These are phyloP conservation scores for Debaryomyces tyrocola DNA, from an alignment of 805 yeast genomes.

Conservation along the genomic window DNA sequence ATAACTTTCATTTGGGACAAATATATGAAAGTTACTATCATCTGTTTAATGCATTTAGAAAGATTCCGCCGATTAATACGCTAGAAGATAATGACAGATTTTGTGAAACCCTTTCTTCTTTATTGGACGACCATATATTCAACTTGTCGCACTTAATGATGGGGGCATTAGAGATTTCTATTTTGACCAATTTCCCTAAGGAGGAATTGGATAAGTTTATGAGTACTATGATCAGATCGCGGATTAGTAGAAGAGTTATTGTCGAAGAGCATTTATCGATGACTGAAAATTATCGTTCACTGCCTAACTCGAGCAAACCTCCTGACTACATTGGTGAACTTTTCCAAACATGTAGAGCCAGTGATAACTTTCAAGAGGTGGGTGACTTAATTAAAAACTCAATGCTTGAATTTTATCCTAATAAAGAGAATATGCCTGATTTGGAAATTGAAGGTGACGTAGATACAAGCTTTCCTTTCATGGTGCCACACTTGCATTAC, in stretches of 20 bases:
- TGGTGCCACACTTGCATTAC: conserved; percentile 84
- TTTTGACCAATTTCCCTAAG: conserved; percentile 57
- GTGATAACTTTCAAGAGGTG: conserved; percentile 60
- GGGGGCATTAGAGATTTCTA: conserved; percentile 86
- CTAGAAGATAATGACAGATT: conserved; percentile 75
- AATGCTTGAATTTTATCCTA: conserved; percentile 54
- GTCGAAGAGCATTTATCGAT: conserved; percentile 89
- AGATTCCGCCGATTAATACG: conserved; percentile 63
- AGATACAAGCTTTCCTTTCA: conserved; percentile 71
- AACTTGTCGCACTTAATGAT: conserved; percentile 86
- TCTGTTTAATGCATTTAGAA: conserved; percentile 83
- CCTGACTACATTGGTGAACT: conserved; percentile 73
- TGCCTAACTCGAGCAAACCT: conserved; percentile 49
- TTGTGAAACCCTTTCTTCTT: conserved; percentile 58
- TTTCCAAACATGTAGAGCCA: conserved; percentile 74
- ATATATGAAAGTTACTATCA: conserved; percentile 88
- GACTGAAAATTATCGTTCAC: conserved; percentile 57
- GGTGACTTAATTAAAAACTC: conserved; percentile 50
- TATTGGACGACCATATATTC: conserved; percentile 76
- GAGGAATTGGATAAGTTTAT: conserved; percentile 68
- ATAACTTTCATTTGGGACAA: conserved; percentile 81
- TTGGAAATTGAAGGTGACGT: conserved; percentile 72
- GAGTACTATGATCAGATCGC: conserved; percentile 74
- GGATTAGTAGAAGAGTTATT: conserved; percentile 86
- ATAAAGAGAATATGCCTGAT: conserved; percentile 62